Conservation (phyloP, 495 filamentous ascomycete genomes). For the Neurospora terricola region DNA sequence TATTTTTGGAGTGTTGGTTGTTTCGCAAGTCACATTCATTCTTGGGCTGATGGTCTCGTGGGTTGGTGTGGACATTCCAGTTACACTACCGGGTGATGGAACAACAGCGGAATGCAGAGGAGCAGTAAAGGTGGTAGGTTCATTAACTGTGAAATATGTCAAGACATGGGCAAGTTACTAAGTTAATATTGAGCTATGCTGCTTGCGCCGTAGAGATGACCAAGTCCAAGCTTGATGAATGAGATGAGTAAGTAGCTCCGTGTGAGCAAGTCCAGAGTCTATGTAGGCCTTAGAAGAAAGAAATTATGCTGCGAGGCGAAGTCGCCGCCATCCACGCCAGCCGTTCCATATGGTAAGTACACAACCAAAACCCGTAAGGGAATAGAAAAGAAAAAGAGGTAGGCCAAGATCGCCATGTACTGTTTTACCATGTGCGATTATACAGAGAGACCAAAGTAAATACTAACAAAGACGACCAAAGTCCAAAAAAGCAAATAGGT, state of each 20-base stretch:
- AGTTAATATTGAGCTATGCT: too few species aligned
- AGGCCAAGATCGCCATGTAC: background rate
- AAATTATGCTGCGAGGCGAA: background rate
- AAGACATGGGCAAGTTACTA: too few species aligned
- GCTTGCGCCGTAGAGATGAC: background rate
- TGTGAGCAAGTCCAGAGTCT: background rate
- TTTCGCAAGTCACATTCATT: background rate
- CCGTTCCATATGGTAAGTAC: background rate
- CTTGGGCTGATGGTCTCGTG: background rate
- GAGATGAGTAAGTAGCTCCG: background rate
- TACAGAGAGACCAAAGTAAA: background rate
- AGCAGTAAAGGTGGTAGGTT: too few species aligned
- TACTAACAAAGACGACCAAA: background rate
- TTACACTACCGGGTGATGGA: background rate
- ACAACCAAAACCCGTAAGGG: background rate
- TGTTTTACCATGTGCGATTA: background rate
- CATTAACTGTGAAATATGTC: too few species aligned
- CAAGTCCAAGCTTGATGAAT: background rate
- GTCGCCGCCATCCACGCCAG: too few species aligned
- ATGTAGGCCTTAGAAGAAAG: background rate
- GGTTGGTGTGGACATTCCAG: background rate
- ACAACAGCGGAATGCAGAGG: background rate
- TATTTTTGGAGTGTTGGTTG: background rate
- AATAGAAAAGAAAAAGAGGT: background rate
- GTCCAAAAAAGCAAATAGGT: background rate